Evolutionary conservation across 345 rosid genomes (phyloP).

Genomic region (Gossypioides kirkii): DNA sequence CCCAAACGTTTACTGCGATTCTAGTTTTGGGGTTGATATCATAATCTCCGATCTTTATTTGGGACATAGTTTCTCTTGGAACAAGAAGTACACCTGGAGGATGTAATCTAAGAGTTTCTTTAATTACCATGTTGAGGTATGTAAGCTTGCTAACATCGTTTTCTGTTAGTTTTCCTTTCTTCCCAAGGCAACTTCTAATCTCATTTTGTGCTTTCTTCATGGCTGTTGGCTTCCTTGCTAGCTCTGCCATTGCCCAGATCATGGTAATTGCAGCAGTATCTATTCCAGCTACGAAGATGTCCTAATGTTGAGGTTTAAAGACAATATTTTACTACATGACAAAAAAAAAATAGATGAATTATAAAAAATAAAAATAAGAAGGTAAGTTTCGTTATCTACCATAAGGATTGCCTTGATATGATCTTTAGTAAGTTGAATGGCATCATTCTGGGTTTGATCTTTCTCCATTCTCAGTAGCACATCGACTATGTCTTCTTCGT

Average conservation of each 20-base stretch:
- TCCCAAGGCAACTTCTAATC: conserved; percentile 32
- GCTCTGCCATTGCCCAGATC: conserved; percentile 61
- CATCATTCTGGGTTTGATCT: conserved; percentile 6
- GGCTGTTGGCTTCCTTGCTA: conserved; percentile 35
- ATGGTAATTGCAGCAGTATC: conserved; percentile 40
- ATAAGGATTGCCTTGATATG: not conserved
- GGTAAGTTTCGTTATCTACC: not conserved
- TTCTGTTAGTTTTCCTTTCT: conserved; percentile 25
- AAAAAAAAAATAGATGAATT: not conserved
- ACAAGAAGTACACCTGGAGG: not conserved
- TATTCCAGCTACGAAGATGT: conserved; percentile 36
- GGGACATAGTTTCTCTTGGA: not conserved
- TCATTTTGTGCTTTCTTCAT: conserved; percentile 57
- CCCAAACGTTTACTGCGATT: not conserved
- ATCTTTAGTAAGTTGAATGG: not conserved
- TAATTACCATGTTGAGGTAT: not conserved
- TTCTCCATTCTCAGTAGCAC: conserved; percentile 24
- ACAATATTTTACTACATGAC: not conserved
- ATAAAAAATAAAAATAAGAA: no score
- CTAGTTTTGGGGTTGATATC: not conserved
- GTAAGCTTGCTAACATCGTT: not conserved
- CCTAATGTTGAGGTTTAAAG: not conserved
- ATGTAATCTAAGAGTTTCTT: conserved; percentile 6
- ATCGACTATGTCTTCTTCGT: conserved; percentile 31
- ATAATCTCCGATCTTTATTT: not conserved